A percentile compares a stretch with the other conserved stretches of the same genome.
Conservation (phyloP, 306 rosid genomes). For the Cucumis cinereus region DNA sequence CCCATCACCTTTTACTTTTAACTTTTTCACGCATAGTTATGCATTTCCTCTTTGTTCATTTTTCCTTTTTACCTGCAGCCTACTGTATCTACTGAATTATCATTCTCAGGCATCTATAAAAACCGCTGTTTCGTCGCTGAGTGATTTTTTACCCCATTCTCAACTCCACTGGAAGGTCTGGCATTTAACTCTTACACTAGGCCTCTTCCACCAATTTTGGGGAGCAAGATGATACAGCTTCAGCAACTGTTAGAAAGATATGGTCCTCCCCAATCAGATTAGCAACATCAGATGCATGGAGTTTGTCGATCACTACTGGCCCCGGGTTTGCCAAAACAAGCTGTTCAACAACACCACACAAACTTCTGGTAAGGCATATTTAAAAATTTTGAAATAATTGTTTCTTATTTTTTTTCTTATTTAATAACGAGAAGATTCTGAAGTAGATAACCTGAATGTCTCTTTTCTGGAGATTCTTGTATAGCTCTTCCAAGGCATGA, state of each 20-base stretch:
- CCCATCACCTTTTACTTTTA: not conserved
- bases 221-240: slow-evolving; percentile 62
- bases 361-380: slow-evolving; percentile 27
- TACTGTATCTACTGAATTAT: not conserved
- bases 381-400: not conserved
- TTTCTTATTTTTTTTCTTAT: no score
- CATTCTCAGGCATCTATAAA: not conserved
- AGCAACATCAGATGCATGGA: slow-evolving; percentile 42
- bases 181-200: not conserved
- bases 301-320: slow-evolving; percentile 61
- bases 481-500: slow-evolving; percentile 80
- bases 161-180: not conserved
- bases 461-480: slow-evolving; percentile 62
- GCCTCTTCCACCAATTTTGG: slow-evolving; percentile 51
- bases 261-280: slow-evolving; percentile 52
- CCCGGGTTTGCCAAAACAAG: slow-evolving; percentile 92
- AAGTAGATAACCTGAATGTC: slow-evolving; percentile 42
- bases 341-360: slow-evolving; percentile 24
- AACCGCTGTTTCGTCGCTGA: not conserved
- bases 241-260: slow-evolving; percentile 79
- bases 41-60: not conserved
- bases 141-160: not conserved
- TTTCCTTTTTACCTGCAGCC: not conserved
- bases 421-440: not conserved
- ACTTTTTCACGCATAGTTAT: not conserved